Base-by-base conservation (phyloP, 208 protist genomes). In the Crithidia expoeki region DNA sequence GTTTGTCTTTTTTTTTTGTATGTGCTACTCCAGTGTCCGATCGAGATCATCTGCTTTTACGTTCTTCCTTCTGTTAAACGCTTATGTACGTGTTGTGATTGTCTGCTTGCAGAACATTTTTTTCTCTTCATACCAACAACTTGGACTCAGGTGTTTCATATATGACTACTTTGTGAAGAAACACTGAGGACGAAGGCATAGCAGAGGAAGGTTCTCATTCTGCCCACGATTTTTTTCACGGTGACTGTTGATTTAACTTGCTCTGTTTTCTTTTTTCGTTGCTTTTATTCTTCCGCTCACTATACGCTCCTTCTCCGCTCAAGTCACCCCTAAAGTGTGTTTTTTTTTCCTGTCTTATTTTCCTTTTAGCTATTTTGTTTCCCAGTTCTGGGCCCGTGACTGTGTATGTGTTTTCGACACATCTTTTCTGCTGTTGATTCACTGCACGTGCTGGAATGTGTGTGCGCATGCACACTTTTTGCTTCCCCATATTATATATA, bases 1-100 rank as follows among this genome's bases (percentile, higher is more conserved):
- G 11, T 56, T 23, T 25, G 55, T 51, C 49, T 62, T 34, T 30
- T 67, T 59, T 27, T 78, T 38, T 61, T 68, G 19, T 61, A 6
- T 66, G 32, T 50, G 2, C 27, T 59, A 21, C 50, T 55, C 10
- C n/a, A n/a, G n/a, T n/a, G n/a, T n/a, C n/a, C n/a, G n/a, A n/a
- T n/a, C n/a, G n/a, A n/a, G n/a, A n/a, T n/a, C n/a, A n/a, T n/a
- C n/a, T n/a, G n/a, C n/a, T n/a, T n/a, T n/a, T n/a, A n/a, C n/a
- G n/a, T n/a, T n/a, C n/a, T n/a, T n/a, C n/a, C n/a, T n/a, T n/a
- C n/a, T n/a, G n/a, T n/a, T n/a, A n/a, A n/a, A n/a, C n/a, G n/a
- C n/a, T n/a, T n/a, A n/a, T n/a, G n/a, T n/a, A n/a, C n/a, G n/a
- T n/a, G n/a, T n/a, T n/a, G n/a, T n/a, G n/a, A n/a, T n/a, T n/a